Base-by-base conservation (phyloP, 805 yeast genomes). In the Phaffomyces opuntiae region DNA sequence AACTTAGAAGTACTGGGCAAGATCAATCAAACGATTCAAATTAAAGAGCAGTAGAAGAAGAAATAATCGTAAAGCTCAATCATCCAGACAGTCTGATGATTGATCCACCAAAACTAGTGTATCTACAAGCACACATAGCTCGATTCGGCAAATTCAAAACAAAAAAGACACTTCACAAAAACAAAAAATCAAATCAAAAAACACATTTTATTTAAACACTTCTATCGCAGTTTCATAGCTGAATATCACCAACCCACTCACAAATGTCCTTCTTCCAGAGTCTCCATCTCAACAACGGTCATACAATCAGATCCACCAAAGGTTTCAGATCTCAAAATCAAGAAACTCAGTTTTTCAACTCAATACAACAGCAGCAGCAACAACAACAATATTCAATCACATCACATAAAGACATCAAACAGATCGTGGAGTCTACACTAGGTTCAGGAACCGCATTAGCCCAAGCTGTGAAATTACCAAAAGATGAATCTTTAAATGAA, bases 381-480 rank as follows among this genome's bases (percentile, higher is more conserved):
- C 43, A 29, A 31, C 56, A 60, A 36, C 53, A 39, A n/a, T 35
- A 69, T n/a, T 61, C 72, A 9, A 70, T 72, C 21, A 62, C 75
- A 4, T 64, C 78, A 19, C 95, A 86, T 59, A 79, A 73, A 56
- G 93, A 86, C 58, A 78, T 93, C 47, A 77, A 96, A 49, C 81
- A 74, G 58, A 88, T 89, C 57, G 99, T 96, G 0, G 98, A 91
- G 62, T 89, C 95, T 38, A 91, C 99, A 0, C 71, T 93, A 42
- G 99, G 99, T 0, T 84, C 96, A 0, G 95, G 91, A 33, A 82
- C 91, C 31, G 90, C 90, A 2, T 72, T 93, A 52, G 85, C 86
- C 25, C 95, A 88, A 64, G 98, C 98, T 0, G 98, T 91, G 21
- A 85, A 85, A 60, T 70, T 93, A 27, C 99, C 99, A 16, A 85